A percentile compares a stretch with the other conserved stretches of the same genome.
These are phyloP conservation scores for Penicillium taxi DNA, from an alignment of 495 filamentous ascomycete genomes.

Conservation along the genomic window DNA sequence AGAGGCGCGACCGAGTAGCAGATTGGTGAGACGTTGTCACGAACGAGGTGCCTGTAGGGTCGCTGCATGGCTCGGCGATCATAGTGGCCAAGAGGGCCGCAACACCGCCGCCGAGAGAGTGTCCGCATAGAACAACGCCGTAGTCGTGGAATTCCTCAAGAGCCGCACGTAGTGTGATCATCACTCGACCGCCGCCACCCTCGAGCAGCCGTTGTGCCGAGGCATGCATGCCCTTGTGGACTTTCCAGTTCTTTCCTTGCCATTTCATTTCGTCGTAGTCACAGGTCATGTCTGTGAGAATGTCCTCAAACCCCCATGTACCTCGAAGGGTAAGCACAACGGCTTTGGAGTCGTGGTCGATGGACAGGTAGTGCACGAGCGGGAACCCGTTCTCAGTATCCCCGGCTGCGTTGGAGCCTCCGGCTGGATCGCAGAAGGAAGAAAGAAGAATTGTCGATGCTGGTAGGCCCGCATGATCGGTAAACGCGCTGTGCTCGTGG, in stretches of 20 bases:
- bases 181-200: conserved; percentile 54
- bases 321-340: conserved; percentile 70
- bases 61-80: conserved; percentile 53
- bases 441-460: conserved; percentile 63
- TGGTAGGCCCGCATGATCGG: conserved; percentile 60
- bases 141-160: conserved; percentile 65
- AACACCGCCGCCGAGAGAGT: conserved; percentile 70
- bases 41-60: conserved; percentile 47
- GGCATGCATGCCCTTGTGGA: conserved; percentile 78
- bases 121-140: conserved; percentile 67
- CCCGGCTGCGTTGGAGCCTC: conserved; percentile 63
- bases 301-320: conserved; percentile 72
- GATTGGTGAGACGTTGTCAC: conserved; percentile 37
- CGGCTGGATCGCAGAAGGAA: conserved; percentile 67
- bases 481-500: conserved; percentile 63
- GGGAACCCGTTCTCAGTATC: conserved; percentile 67
- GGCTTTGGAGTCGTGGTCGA: conserved; percentile 71
- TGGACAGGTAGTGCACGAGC: conserved; percentile 68
- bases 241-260: conserved; percentile 59
- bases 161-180: conserved; percentile 61
- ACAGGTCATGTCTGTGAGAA: conserved; percentile 74
- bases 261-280: conserved; percentile 67
- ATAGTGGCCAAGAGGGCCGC: conserved; percentile 67
- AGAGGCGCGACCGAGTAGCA: conserved; percentile 31
- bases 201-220: conserved; percentile 63